Percentiles rank a stretch among this genome's conserved stretches.
These are phyloP conservation scores for Curvularia spicifera DNA, from an alignment of 2,329 filamentous ascomycete species.

Conservation along the genomic window DNA sequence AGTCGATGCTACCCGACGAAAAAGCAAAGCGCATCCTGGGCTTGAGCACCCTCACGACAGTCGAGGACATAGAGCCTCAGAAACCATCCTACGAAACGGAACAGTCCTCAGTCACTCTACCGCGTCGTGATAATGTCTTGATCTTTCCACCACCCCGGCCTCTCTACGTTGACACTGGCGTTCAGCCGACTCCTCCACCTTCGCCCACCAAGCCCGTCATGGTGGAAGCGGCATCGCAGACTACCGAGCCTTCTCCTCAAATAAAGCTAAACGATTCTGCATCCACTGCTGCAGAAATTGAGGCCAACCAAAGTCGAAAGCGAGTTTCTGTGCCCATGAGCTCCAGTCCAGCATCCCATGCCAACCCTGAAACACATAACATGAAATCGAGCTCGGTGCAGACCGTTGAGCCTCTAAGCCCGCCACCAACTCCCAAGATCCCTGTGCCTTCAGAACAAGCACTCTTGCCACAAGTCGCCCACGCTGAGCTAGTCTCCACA, in stretches of 20 bases:
- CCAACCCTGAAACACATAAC: conserved; percentile 24
- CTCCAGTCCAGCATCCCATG: conserved; percentile 20
- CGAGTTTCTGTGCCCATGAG: conserved; percentile 58
- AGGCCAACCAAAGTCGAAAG: conserved; percentile 77
- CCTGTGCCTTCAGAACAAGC: conserved; percentile 52
- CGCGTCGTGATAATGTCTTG: conserved; percentile 37
- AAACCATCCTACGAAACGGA: conserved; percentile 33
- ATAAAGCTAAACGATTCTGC: conserved; percentile 32
- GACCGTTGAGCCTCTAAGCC: conserved; percentile 68
- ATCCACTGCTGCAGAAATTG: conserved; percentile 57
- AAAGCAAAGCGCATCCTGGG: conserved; percentile 57
- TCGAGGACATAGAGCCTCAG: conserved; percentile 33
- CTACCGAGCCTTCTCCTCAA: conserved; percentile 26
- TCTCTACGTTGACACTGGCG: conserved; percentile 74
- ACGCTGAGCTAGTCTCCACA: conserved; percentile 58
- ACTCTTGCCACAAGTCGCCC: conserved; percentile 44
- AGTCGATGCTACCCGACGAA: conserved; percentile 51
- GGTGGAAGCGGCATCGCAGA: conserved; percentile 32
- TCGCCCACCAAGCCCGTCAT: conserved; percentile 64
- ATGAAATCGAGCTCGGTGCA: conserved; percentile 73
- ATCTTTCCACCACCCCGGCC: conserved; percentile 46
- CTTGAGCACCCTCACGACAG: conserved; percentile 34
- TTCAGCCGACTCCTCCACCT: conserved; percentile 83
- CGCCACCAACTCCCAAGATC: conserved; percentile 68
- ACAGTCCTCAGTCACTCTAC: conserved; percentile 32